Evolutionary conservation across 495 filamentous ascomycete species (phyloP).

Genomic region (Lophiostoma macrostomum): DNA sequence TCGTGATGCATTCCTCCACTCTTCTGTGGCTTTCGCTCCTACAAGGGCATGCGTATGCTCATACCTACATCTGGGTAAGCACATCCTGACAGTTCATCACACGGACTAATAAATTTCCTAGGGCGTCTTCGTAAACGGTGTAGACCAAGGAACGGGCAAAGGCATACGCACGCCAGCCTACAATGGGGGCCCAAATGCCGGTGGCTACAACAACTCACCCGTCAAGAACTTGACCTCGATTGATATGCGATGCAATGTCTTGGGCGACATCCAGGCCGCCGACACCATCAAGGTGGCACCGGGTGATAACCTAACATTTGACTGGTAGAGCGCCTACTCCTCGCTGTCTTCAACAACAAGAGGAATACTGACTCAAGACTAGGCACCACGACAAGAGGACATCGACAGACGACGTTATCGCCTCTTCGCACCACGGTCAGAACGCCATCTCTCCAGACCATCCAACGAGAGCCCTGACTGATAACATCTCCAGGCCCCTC

Average conservation of each 20-base stretch:
- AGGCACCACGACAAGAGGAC: slow-evolving; percentile 24
- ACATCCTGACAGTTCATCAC: neutral
- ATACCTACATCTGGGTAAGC: slow-evolving; percentile 24
- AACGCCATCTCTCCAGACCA: neutral
- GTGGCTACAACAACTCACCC: slow-evolving; percentile 40
- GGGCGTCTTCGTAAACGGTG: slow-evolving; percentile 30
- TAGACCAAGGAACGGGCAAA: slow-evolving; percentile 24
- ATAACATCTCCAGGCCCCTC: slow-evolving; percentile 12
- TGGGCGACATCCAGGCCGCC: slow-evolving; percentile 24
- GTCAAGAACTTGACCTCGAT: slow-evolving; percentile 27
- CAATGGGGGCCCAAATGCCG: slow-evolving; percentile 38
- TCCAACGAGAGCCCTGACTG: neutral
- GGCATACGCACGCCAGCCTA: slow-evolving; percentile 44
- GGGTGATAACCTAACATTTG: slow-evolving; percentile 26
- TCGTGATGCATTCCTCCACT: slow-evolving; percentile 3
- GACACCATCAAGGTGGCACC: slow-evolving; percentile 26
- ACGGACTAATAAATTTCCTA: neutral
- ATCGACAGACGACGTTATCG: slow-evolving; percentile 23
- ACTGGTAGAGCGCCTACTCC: slow-evolving; percentile 18
- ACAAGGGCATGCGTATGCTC: slow-evolving; percentile 1
- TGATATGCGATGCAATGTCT: slow-evolving; percentile 28
- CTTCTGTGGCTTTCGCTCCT: slow-evolving; percentile 5
- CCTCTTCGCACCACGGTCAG: slow-evolving; percentile 12
- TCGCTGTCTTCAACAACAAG: too few species aligned
- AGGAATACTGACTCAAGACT: slow-evolving; percentile 4